phyloP scores from a whole-genome alignment of 1,284 basidiomycete genomes.

The Sphagnurus paluster region DNA sequence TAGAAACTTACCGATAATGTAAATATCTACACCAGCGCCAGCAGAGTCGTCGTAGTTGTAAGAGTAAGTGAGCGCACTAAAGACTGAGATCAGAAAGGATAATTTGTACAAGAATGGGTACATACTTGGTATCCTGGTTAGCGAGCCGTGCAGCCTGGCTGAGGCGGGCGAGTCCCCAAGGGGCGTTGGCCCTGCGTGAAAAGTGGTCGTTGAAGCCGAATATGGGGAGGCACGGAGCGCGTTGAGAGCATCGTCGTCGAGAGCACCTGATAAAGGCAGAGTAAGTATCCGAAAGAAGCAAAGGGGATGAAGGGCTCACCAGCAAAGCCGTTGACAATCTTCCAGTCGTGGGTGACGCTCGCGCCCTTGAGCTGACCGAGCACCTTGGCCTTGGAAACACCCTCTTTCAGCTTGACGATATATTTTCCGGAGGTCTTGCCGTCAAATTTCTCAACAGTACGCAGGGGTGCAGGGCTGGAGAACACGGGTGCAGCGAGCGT shows the following conservation, averaged over 20 bases:
- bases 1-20: background rate
- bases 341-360: background rate
- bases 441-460: slow-evolving; percentile 21
- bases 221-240: slow-evolving; percentile 12
- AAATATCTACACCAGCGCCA: slow-evolving; percentile 5
- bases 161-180: background rate
- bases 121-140: background rate
- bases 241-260: slow-evolving; percentile 11
- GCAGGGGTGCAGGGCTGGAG: slow-evolving; percentile 26
- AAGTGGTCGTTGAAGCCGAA: slow-evolving; percentile 14
- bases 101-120: background rate
- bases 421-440: slow-evolving; percentile 40
- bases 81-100: background rate
- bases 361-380: background rate
- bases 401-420: slow-evolving; percentile 52
- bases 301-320: background rate
- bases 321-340: background rate
- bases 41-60: slow-evolving; percentile 9
- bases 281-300: background rate
- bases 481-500: slow-evolving; percentile 12
- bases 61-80: background rate
- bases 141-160: background rate
- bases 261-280: too few relatives aligned
- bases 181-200: slow-evolving; percentile 13
- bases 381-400: background rate